Percentiles rank a stretch among this genome's conserved stretches.
These are phyloP conservation scores for Erigeron canadensis DNA, from an alignment of 129 eudicot genomes.

Conservation along the genomic window DNA sequence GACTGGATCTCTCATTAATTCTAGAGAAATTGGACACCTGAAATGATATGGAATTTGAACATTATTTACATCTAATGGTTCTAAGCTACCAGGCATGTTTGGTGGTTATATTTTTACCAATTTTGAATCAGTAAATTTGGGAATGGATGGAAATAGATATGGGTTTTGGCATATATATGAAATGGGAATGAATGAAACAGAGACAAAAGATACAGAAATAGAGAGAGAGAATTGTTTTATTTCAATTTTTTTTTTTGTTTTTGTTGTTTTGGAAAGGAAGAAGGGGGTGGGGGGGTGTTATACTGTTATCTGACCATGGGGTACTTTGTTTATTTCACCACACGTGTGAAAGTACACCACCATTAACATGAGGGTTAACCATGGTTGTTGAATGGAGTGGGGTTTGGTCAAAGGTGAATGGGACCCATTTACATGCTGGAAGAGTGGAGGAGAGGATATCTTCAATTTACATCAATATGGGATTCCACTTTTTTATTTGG, in stretches of 20 bases:
- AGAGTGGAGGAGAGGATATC: slow-evolving; percentile 23
- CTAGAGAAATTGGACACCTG: slow-evolving; percentile 86
- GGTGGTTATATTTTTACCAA: not conserved
- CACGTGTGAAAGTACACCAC: slow-evolving; percentile 57
- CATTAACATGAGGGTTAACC: slow-evolving; percentile 44
- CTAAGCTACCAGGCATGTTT: slow-evolving; percentile 66
- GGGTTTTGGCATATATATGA: slow-evolving; percentile 7
- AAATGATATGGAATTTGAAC: slow-evolving; percentile 84
- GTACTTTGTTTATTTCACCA: slow-evolving; percentile 43
- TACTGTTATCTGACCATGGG: slow-evolving; percentile 36
- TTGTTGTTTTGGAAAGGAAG: slow-evolving; percentile 31
- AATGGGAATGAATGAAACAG: slow-evolving; percentile 2
- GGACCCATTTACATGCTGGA: slow-evolving; percentile 40
- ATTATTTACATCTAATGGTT: slow-evolving; percentile 50
- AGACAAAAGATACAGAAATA: slow-evolving; percentile 22
- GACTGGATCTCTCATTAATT: slow-evolving; percentile 83
- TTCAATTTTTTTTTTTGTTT: too few species aligned
- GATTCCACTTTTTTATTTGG: slow-evolving; percentile 24
- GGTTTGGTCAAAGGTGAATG: slow-evolving; percentile 50
- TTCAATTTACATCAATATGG: slow-evolving; percentile 40
- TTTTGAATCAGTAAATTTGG: not conserved
- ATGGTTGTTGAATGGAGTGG: slow-evolving; percentile 42
- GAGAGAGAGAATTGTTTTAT: slow-evolving; percentile 36
- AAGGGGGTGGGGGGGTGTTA: slow-evolving; percentile 34
- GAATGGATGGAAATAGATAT: not conserved